Conservation (phyloP, 306 rosid genomes). For the Citrullus mucosospermus region DNA sequence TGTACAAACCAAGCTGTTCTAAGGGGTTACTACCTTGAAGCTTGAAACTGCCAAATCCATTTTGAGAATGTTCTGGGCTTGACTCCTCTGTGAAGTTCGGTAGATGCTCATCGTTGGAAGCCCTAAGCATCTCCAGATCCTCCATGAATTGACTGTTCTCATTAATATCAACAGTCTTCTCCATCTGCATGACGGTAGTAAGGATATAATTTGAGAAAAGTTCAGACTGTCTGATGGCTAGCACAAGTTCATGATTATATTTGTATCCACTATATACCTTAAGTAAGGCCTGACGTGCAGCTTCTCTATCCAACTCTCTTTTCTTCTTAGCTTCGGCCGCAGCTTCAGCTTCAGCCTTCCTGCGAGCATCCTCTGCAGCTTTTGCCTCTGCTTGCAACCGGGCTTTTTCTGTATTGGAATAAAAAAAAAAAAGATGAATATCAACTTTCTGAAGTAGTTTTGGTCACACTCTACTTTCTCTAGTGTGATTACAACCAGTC, state of each 20-base stretch:
- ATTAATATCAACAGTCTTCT: conserved; percentile 79
- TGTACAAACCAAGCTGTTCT: conserved; percentile 69
- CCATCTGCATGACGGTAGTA: conserved; percentile 38
- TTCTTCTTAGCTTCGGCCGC: conserved; percentile 66
- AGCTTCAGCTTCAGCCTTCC: conserved; percentile 67
- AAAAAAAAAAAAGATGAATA: not conserved
- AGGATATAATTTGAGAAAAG: not conserved
- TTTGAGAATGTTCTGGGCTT: conserved; percentile 34
- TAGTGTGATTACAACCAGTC: not conserved
- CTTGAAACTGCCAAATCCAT: conserved; percentile 50
- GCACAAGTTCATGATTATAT: not conserved
- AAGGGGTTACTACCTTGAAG: conserved; percentile 60
- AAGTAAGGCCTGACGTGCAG: conserved; percentile 83
- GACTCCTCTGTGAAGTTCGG: conserved; percentile 48
- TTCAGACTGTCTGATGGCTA: not conserved
- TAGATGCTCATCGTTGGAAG: conserved; percentile 23
- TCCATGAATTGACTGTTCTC: conserved; percentile 69
- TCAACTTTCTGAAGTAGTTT: not conserved
- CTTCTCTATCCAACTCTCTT: conserved; percentile 87
- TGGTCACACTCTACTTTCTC: not conserved
- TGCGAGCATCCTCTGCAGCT: conserved; percentile 89
- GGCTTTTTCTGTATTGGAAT: conserved; percentile 54
- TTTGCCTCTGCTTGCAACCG: conserved; percentile 84
- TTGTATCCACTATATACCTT: conserved; percentile 34
- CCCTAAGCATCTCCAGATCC: conserved; percentile 75